phyloP scores from a whole-genome alignment of 2,329 filamentous ascomycete species.

The Trichoderma hamatum region DNA sequence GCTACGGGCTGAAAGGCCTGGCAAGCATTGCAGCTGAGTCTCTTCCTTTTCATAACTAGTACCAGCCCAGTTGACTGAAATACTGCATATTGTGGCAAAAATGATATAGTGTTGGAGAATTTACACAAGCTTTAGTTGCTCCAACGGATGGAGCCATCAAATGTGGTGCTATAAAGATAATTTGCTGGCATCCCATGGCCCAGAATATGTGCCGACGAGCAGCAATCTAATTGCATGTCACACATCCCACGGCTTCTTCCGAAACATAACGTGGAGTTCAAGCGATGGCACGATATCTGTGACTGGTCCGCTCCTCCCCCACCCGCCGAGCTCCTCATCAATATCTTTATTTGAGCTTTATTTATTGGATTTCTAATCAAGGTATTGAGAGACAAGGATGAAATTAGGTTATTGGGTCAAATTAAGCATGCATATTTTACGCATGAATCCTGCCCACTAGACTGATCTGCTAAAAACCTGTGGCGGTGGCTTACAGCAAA shows the following conservation, averaged over 20 bases:
- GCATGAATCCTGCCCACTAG: neutral
- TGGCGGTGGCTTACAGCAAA: slow-evolving; percentile 5
- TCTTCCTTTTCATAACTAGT: neutral
- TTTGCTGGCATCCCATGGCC: neutral
- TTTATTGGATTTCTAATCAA: neutral
- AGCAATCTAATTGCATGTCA: neutral
- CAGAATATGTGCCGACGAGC: neutral
- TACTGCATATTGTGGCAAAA: neutral
- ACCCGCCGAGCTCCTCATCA: neutral
- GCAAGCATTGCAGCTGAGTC: neutral
- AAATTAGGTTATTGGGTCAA: neutral
- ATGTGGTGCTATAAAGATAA: neutral
- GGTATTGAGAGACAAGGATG: neutral
- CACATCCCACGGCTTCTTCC: neutral
- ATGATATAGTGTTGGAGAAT: neutral
- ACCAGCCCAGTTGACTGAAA: neutral
- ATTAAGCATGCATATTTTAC: neutral
- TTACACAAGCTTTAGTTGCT: neutral
- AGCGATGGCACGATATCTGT: neutral
- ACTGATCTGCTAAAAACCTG: neutral
- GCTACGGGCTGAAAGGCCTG: neutral
- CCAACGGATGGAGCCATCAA: neutral
- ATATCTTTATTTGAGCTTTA: neutral
- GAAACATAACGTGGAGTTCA: neutral
- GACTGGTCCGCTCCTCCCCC: neutral